These are phyloP conservation scores for Leccinellum luteum DNA, from an alignment of 768 basidiomycete genomes.

Conservation along the genomic window DNA sequence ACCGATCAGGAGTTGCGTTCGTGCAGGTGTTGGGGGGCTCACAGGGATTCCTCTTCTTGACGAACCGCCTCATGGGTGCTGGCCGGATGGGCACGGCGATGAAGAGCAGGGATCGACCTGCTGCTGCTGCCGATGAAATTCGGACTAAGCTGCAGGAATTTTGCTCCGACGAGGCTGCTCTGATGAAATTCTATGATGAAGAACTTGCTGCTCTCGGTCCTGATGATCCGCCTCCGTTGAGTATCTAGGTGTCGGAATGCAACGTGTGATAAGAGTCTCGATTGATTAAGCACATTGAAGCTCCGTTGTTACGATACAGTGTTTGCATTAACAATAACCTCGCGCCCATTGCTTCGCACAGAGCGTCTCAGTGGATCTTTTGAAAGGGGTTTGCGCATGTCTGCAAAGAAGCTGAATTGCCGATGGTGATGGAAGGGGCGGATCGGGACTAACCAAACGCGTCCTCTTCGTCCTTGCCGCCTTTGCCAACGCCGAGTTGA, in stretches of 20 bases:
- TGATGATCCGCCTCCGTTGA: constrained; percentile 43
- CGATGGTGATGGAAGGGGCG: background rate
- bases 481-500: constrained; percentile 68
- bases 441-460: constrained; percentile 72
- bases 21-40: constrained; percentile 80
- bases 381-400: constrained; percentile 74
- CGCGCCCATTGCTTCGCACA: constrained; percentile 67
- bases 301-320: constrained; percentile 33
- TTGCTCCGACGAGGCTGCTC: constrained; percentile 53
- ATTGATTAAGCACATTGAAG: constrained; percentile 6
- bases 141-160: constrained; percentile 59
- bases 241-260: constrained; percentile 30
- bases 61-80: constrained; percentile 79
- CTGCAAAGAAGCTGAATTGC: constrained; percentile 25
- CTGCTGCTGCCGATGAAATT: constrained; percentile 60
- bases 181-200: constrained; percentile 73
- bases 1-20: constrained; percentile 85
- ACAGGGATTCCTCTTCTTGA: constrained; percentile 84
- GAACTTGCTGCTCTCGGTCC: constrained; percentile 53
- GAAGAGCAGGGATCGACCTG: constrained; percentile 56
- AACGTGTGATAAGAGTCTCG: constrained; percentile 7
- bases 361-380: constrained; percentile 60
- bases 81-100: constrained; percentile 57
- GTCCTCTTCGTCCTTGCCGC: constrained; percentile 82
- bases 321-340: constrained; percentile 56